Base-by-base conservation (phyloP, 2,329 filamentous ascomycete genomes). In the Hymenoscyphus repandus region DNA sequence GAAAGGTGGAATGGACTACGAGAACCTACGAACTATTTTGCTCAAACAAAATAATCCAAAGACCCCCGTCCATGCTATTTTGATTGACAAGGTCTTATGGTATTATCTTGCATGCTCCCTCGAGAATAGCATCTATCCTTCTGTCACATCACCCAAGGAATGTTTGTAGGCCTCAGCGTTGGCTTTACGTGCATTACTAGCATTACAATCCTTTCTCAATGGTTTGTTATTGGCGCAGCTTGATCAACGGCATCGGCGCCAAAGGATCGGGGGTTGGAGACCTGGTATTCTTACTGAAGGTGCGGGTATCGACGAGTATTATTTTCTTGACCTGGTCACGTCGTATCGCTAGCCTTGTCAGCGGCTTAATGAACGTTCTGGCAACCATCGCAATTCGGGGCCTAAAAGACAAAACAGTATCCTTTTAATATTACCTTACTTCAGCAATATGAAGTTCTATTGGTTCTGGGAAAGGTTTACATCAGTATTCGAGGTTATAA, bases 131-230 rank as follows among this genome's bases (percentile, higher is more conserved):
- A 70, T 70, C 45, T 82, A 77, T 54, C 71, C 76, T 0, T 70
- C 71, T 1, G 76, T 79, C 0, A 76, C 74, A 0, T 85, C 0
- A 72, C 70, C 1, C 80, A 84, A 54, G 81, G 81, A 0, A 62
- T 82, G 0, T 75, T 77, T 49, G 82, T 84, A 47, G 81, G 82
- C 1, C 70, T 75, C 52, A 82, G 81, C 0, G 78, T 84, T 70
- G 81, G 81, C 0, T 77, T 83, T 42, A 63, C 79, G 0, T 84
- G 80, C 55, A 73, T 82, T 0, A 74, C 74, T 0, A 72, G 69
- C 2, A 74, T 78, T 0, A 73, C 73, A 1, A 73, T 83, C 1
- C 66, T 78, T 0, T 73, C 80, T 0, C 79, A 82, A 57, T 84
- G 80, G 79, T 84, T 84, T 55, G 71, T 69, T 0, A 70, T 1